Evolutionary conservation across 495 filamentous ascomycete species (phyloP).

Genomic region (Aspergillus sclerotiicarbonarius): DNA sequence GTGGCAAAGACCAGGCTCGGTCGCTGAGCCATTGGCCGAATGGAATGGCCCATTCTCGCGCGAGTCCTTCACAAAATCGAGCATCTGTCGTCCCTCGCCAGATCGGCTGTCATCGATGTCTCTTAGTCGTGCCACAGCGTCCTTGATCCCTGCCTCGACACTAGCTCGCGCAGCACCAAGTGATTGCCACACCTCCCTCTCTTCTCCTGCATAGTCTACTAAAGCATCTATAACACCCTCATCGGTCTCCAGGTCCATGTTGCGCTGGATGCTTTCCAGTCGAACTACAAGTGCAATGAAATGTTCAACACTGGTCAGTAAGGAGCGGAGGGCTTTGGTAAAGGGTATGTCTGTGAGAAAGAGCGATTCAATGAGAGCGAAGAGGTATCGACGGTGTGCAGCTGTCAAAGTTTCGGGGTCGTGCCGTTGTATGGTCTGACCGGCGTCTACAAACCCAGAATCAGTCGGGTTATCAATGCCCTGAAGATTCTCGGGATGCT

Average conservation of each 20-base stretch:
- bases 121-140: constrained; percentile 57
- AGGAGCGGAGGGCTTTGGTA: constrained; percentile 64
- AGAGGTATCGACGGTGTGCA: constrained; percentile 74
- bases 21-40: constrained; percentile 7
- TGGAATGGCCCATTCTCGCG: constrained; percentile 16
- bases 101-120: constrained; percentile 55
- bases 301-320: constrained; percentile 71
- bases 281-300: constrained; percentile 72
- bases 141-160: constrained; percentile 55
- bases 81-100: constrained; percentile 43
- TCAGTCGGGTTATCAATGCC: constrained; percentile 15
- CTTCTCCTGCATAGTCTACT: constrained; percentile 66
- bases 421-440: constrained; percentile 45
- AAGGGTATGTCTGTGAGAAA: constrained; percentile 70
- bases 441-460: constrained; percentile 11
- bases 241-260: constrained; percentile 73
- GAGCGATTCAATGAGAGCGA: constrained; percentile 60
- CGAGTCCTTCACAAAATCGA: constrained; percentile 22
- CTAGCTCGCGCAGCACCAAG: constrained; percentile 41
- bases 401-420: constrained; percentile 82
- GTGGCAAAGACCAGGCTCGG: constrained; percentile 34
- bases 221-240: constrained; percentile 74
- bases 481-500: constrained; percentile 4
- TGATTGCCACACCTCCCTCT: constrained; percentile 58
- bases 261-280: constrained; percentile 67